These are phyloP conservation scores for Erodium trifolium DNA, from an alignment of 441 rosid species.

Conservation along the genomic window DNA sequence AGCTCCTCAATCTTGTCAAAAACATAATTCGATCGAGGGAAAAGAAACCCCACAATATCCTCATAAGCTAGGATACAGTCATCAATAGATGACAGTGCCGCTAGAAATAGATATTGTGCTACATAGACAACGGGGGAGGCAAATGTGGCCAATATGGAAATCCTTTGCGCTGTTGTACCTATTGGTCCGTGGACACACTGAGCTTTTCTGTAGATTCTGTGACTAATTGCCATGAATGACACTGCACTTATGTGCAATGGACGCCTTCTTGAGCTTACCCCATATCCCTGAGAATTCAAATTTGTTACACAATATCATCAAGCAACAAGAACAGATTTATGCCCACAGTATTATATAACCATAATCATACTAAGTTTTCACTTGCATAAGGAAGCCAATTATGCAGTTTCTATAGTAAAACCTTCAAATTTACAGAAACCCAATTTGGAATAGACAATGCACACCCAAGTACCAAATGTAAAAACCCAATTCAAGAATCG, in stretches of 20 bases:
- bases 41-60: conserved; percentile 28
- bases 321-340: background rate
- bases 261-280: conserved; percentile 26
- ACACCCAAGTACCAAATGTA: background rate
- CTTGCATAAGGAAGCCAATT: background rate
- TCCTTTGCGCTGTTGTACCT: conserved; percentile 20
- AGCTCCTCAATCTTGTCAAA: conserved; percentile 39
- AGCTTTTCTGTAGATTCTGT: conserved; percentile 28
- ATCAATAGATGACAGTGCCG: conserved; percentile 35
- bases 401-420: background rate
- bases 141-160: conserved; percentile 17
- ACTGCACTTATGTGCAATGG: conserved; percentile 55
- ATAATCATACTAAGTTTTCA: background rate
- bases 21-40: conserved; percentile 38
- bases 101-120: conserved; percentile 29
- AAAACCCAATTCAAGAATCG: background rate
- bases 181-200: conserved; percentile 29
- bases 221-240: conserved; percentile 29
- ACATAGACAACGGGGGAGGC: conserved; percentile 24
- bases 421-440: background rate
- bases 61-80: conserved; percentile 38
- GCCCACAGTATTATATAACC: background rate
- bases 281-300: conserved; percentile 25
- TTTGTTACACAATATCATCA: background rate
- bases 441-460: background rate